These are phyloP conservation scores for Syzygium syzygioides DNA, from an alignment of 441 rosid genomes.

Conservation along the genomic window DNA sequence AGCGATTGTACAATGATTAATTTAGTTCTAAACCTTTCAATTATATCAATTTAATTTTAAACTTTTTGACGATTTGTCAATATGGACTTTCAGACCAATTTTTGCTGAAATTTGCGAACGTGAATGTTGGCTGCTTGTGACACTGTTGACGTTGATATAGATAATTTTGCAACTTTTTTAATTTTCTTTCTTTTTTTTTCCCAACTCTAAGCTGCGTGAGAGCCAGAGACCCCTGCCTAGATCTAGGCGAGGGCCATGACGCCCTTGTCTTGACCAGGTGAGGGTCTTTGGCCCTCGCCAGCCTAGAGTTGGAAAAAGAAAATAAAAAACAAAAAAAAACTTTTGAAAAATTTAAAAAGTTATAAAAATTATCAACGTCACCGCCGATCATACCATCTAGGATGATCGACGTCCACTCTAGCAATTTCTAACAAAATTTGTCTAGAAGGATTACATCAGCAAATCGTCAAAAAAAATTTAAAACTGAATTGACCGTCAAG, in stretches of 20 bases:
- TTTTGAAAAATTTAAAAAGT: neutral
- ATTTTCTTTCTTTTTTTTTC: neutral
- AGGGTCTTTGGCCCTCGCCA: neutral
- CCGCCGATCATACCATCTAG: fast-evolving
- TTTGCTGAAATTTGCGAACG: fast-evolving
- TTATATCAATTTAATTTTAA: neutral
- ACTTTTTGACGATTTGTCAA: neutral
- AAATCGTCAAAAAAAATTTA: neutral
- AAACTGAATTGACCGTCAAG: fast-evolving
- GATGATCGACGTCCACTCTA: fast-evolving
- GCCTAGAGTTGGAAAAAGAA: neutral
- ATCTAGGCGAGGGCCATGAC: fast-evolving
- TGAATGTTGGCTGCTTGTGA: too few species aligned
- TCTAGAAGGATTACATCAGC: fast-evolving
- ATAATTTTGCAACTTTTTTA: too few species aligned
- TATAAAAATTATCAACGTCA: neutral
- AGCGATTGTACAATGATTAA: fast-evolving
- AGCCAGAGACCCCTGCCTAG: neutral
- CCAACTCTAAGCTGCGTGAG: neutral
- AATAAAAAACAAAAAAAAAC: neutral
- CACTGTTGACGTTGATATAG: too few species aligned
- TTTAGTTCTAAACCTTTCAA: neutral
- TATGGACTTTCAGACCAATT: fast-evolving
- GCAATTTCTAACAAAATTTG: fast-evolving
- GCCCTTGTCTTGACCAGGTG: neutral